Base-by-base conservation (phyloP, 1,284 basidiomycete species). In the Microbotryum silenes-acaulis region DNA sequence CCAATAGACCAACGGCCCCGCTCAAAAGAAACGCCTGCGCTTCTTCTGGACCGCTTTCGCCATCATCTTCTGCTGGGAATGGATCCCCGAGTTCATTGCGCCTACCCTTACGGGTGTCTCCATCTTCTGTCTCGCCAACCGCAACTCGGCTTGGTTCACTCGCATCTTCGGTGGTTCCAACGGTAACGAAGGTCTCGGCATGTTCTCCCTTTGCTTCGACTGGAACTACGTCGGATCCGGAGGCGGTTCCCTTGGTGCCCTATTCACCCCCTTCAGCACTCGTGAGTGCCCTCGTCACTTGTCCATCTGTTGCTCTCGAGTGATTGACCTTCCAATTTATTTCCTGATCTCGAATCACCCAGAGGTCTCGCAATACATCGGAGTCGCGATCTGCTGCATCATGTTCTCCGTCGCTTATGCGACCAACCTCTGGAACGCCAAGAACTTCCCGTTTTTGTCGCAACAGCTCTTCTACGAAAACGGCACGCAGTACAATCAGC, bases 101-200 rank as follows among this genome's bases (percentile, higher is more conserved):
- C 68, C 68, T 42, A 67, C 67, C 71, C 37, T 42, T 12, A 67
- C 69, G 23, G 69, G 69, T 52, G 61, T 72, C 81, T 51, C 73
- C 81, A 75, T 84, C 74, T 84, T 66, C 78, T 84, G 73, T 83
- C 82, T 72, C 75, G 84, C 55, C 77, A 81, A 37, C 79, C 81
- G 46, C 79, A 73, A 82, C 53, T 81, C 46, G 76, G 79, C 4
- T 73, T 73, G 82, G 27, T 79, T 85, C 69, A 84, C 83, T 2
- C 83, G 85, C 64, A 74, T 85, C 6, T 85, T 85, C 63, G 83
- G 84, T 27, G 83, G 83, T 70, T 74, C 81, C 4, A 78, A 80
- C 61, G 82, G 79, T 50, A 86, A 85, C 72, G 84, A 85, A 72
- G 84, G 85, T 1, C 75, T 84, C 44, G 83, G 84, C 0, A 69